These are phyloP conservation scores for Talaromyces sp. DNA, from an alignment of 2,329 filamentous ascomycete genomes.

Conservation along the genomic window DNA sequence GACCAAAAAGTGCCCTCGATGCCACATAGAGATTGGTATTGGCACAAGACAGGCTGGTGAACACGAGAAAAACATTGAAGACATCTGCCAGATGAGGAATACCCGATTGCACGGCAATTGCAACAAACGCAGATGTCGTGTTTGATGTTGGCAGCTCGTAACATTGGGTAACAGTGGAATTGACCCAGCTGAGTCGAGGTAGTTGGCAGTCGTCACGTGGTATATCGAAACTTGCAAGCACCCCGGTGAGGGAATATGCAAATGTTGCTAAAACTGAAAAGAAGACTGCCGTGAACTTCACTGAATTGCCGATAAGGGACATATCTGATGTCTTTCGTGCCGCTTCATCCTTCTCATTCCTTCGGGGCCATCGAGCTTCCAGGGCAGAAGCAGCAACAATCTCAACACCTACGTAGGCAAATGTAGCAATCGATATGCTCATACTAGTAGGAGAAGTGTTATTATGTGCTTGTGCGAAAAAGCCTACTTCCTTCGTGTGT, in stretches of 20 bases:
- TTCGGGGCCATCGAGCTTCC: constrained; percentile 23
- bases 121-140: constrained; percentile 20
- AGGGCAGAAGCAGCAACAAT: constrained; percentile 30
- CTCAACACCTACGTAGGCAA: constrained; percentile 30
- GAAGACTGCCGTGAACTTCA: constrained; percentile 25
- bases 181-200: constrained; percentile 17
- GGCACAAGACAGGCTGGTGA: constrained; percentile 27
- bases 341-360: constrained; percentile 6
- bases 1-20: constrained; percentile 29
- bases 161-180: not conserved
- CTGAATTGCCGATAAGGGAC: constrained; percentile 13
- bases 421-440: constrained; percentile 26
- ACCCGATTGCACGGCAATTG: constrained; percentile 17
- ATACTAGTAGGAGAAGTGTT: constrained; percentile 16
- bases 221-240: constrained; percentile 24
- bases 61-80: constrained; percentile 26
- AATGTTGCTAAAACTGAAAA: constrained; percentile 24
- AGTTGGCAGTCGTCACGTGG: constrained; percentile 18
- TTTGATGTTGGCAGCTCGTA: not conserved
- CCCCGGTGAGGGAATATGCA: constrained; percentile 23
- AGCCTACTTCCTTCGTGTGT: not conserved
- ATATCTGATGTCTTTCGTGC: constrained; percentile 7
- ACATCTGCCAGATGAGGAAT: constrained; percentile 20
- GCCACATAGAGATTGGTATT: constrained; percentile 33
- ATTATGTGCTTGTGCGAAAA: not conserved